phyloP scores from a whole-genome alignment of 192 early-diverging fungal genomes.

The Backusella psychrophila region DNA sequence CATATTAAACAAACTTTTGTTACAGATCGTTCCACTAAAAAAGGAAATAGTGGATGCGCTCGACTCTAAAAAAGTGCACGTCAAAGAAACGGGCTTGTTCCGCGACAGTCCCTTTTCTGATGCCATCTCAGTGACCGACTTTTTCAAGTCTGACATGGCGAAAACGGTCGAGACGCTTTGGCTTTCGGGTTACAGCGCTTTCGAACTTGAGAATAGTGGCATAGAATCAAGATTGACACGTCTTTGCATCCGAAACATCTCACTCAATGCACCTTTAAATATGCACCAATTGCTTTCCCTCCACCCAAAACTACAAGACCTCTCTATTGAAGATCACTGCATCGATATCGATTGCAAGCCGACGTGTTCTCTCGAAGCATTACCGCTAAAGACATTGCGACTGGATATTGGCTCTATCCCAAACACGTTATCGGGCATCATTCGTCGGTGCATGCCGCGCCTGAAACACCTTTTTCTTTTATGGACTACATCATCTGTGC shows the following conservation, averaged over 20 bases:
- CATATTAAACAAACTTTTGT: neutral
- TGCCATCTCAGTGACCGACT: neutral
- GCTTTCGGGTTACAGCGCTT: neutral
- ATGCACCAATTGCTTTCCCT: neutral
- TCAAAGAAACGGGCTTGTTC: neutral
- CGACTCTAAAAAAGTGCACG: neutral
- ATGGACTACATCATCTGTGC: neutral
- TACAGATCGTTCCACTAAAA: neutral
- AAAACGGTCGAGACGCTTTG: neutral
- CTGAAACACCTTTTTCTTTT: neutral
- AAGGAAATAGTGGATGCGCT: neutral
- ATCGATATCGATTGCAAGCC: neutral
- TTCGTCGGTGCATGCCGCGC: neutral
- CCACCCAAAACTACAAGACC: neutral
- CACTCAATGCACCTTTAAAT: neutral
- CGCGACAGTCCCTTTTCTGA: neutral
- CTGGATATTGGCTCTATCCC: neutral
- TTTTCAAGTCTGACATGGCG: neutral
- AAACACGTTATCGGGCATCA: neutral
- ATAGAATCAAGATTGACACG: neutral
- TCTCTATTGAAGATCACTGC: neutral
- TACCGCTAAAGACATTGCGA: neutral
- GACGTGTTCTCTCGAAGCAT: neutral
- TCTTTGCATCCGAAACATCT: neutral
- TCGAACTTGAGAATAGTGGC: neutral